These are phyloP conservation scores for Calonectria honghensis DNA, from an alignment of 2,329 filamentous ascomycete genomes.

Conservation along the genomic window DNA sequence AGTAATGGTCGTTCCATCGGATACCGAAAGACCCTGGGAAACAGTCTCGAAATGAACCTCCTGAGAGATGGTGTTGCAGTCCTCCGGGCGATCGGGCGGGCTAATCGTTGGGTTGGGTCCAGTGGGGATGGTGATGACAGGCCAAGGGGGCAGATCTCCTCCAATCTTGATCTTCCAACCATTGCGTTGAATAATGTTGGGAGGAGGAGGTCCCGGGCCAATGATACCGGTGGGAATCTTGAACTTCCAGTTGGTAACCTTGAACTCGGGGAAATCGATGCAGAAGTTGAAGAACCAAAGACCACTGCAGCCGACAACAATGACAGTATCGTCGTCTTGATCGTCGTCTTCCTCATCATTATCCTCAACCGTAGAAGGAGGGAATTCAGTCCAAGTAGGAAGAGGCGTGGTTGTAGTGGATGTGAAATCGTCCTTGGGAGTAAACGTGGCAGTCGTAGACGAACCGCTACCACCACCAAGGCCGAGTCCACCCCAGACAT, in stretches of 20 bases:
- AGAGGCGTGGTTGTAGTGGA: slow-evolving; percentile 3
- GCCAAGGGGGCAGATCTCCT: slow-evolving; percentile 20
- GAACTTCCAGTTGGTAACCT: slow-evolving; percentile 2
- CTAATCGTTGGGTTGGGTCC: background rate
- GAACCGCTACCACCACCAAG: background rate
- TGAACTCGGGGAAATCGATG: slow-evolving; percentile 18
- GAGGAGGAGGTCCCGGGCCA: slow-evolving; percentile 19
- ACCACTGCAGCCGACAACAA: slow-evolving; percentile 14
- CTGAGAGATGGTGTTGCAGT: slow-evolving; percentile 6
- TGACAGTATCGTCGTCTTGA: background rate
- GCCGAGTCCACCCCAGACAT: slow-evolving; percentile 3
- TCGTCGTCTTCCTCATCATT: slow-evolving; percentile 1
- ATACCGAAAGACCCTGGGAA: slow-evolving; percentile 5
- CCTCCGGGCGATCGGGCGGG: background rate
- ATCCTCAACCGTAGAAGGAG: background rate
- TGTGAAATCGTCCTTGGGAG: background rate
- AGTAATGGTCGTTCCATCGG: slow-evolving; percentile 6
- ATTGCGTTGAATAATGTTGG: background rate
- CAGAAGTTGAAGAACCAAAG: slow-evolving; percentile 21
- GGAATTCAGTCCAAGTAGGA: slow-evolving; percentile 21
- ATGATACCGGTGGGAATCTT: background rate
- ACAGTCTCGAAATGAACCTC: slow-evolving; percentile 19
- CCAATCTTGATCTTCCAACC: slow-evolving; percentile 10
- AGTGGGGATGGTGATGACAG: background rate
- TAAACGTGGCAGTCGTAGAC: background rate